phyloP scores from a whole-genome alignment of 441 rosid species.

The Syzygium syzygioides region DNA sequence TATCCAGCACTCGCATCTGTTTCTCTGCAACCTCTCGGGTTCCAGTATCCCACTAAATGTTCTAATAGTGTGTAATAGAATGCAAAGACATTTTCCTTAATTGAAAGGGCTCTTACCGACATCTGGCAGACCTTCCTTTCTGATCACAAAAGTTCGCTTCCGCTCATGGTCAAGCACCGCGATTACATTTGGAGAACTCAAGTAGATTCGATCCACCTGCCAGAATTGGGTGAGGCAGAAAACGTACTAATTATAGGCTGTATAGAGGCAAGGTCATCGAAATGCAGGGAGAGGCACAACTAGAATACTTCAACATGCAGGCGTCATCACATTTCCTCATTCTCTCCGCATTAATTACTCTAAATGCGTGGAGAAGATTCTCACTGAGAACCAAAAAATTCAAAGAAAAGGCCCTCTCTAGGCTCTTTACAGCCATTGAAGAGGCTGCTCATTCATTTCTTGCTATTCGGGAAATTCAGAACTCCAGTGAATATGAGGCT shows the following conservation, averaged over 20 bases:
- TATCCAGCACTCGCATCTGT: background rate
- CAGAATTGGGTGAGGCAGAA: background rate
- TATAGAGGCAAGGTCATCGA: background rate
- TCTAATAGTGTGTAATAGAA: background rate
- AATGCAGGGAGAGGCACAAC: background rate
- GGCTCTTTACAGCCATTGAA: background rate
- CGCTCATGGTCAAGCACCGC: constrained; percentile 36
- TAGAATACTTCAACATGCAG: background rate
- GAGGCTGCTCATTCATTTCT: background rate
- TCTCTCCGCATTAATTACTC: background rate
- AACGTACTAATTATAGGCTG: background rate
- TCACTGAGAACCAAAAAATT: background rate
- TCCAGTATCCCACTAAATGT: background rate
- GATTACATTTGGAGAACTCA: constrained; percentile 25
- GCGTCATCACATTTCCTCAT: background rate
- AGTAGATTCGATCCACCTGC: constrained; percentile 37
- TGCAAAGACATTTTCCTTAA: background rate
- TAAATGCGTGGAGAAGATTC: background rate
- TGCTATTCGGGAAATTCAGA: background rate
- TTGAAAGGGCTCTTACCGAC: constrained; percentile 18
- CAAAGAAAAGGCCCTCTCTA: background rate
- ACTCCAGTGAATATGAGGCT: background rate
- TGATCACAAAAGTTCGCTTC: constrained; percentile 31
- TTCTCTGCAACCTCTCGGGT: background rate
- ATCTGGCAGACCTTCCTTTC: constrained; percentile 34